Evolutionary conservation across 129 eudicot genomes (phyloP), one percentile per base, ranked within the genome.

Genomic region (Cynara cardunculus): DNA sequence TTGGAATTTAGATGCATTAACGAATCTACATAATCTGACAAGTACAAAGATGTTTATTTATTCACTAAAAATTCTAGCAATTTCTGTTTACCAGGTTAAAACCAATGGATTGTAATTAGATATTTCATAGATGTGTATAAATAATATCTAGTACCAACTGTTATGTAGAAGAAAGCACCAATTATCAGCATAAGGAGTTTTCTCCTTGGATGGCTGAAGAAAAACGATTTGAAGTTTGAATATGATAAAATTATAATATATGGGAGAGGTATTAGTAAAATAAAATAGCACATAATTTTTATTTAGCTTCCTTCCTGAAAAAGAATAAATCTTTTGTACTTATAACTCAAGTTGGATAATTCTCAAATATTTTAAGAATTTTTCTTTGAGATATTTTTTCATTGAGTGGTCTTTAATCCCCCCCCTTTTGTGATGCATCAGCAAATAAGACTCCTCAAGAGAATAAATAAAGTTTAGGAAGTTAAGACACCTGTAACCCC

Each of bases 401-500:
- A 49, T 16, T 3, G 21, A 49, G 49, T 39, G 49, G 49, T 39
- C 49, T 39, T 11, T 11, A 10, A 10, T 3, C 14, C 13, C 49
- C 49, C 49, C 13, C 49, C 46, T 14, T 41, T 41, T 16, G 64
- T 53, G 64, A 8, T 16, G 64, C 22, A 53, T 53, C 64, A 59
- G 67, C 26, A 73, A 31, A 14, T 25, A 27, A 8, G 39, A 10
- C 22, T 24, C 21, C 71, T 39, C 25, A 34, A 75, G 41, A 4
- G 64, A 79, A 19, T n/a, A 10, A 39, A 35, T 59, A 72, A 70
- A 7, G 66, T 14, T 4, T 25, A 12, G 64, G 69, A 64, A 75
- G 39, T 76, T n/a, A 71, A 61, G 71, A 76, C 37, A 94, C 99
- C 97, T 94, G 99, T 75, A 94, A 84, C 18, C 90, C 97, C 65